These are phyloP conservation scores for Curvularia verruculosa DNA, from an alignment of 2,329 filamentous ascomycete genomes.

Conservation along the genomic window DNA sequence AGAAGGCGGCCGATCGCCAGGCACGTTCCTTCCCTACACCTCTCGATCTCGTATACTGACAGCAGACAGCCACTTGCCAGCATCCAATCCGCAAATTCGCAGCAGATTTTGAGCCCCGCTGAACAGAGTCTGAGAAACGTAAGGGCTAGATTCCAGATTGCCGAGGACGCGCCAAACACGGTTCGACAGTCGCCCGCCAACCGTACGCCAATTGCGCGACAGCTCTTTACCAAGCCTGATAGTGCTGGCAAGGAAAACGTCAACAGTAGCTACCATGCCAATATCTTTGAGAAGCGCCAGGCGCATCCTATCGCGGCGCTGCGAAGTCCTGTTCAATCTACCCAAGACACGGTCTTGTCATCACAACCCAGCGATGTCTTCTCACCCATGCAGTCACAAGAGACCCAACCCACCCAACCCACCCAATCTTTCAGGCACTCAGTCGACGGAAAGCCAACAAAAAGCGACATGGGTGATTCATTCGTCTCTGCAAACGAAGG, in stretches of 20 bases:
- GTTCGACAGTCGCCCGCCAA: conserved; percentile 32
- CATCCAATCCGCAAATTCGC: conserved; percentile 54
- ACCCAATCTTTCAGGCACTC: conserved; percentile 38
- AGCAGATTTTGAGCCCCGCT: conserved; percentile 59
- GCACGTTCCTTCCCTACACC: conserved; percentile 64
- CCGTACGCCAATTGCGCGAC: conserved; percentile 37
- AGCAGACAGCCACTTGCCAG: conserved; percentile 54
- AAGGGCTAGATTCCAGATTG: conserved; percentile 66
- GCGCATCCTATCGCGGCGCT: conserved; percentile 40
- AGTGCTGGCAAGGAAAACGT: conserved; percentile 39
- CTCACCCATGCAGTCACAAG: conserved; percentile 40
- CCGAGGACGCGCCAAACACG: conserved; percentile 58
- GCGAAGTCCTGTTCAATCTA: conserved; percentile 30
- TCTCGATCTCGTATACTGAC: conserved; percentile 28
- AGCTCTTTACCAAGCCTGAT: conserved; percentile 37
- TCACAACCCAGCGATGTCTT: conserved; percentile 41
- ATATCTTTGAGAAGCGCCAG: conserved; percentile 51
- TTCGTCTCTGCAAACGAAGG: conserved; percentile 58
- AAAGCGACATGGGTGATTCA: conserved; percentile 51
- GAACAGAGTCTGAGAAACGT: conserved; percentile 57
- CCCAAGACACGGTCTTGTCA: conserved; percentile 39
- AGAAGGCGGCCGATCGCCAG: conserved; percentile 65
- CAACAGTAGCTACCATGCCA: conserved; percentile 28
- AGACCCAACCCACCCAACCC: conserved; percentile 42
- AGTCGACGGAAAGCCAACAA: conserved; percentile 29